phyloP scores from a whole-genome alignment of 176 grass and related monocot species.

The Pontederia paniculata region DNA sequence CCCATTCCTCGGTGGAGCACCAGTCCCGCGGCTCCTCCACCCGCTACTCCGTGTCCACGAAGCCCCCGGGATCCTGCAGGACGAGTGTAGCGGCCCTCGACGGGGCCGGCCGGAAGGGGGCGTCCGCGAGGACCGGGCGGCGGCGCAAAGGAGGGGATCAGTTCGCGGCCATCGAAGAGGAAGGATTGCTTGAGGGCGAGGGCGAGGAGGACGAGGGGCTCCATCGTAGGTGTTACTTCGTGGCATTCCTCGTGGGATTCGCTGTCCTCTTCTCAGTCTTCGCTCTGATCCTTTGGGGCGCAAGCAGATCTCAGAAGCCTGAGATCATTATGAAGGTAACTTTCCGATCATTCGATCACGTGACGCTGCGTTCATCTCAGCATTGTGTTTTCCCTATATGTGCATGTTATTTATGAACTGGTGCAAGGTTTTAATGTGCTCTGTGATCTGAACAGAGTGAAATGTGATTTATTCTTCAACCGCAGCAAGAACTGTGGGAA shows the following conservation, averaged over 20 bases:
- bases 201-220: slow-evolving; percentile 28
- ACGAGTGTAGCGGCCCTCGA: slow-evolving; percentile 21
- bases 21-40: slow-evolving; percentile 51
- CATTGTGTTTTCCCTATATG: no score
- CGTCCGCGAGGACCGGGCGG: neutral
- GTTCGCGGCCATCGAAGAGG: slow-evolving; percentile 72
- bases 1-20: slow-evolving; percentile 61
- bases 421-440: no score
- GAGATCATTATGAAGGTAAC: slow-evolving; percentile 49
- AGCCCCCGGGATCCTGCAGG: slow-evolving; percentile 11
- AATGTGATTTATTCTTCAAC: no score
- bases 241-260: slow-evolving; percentile 49
- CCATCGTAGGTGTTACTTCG: slow-evolving; percentile 46
- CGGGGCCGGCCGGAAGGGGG: neutral
- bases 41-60: slow-evolving; percentile 38
- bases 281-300: slow-evolving; percentile 87
- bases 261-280: slow-evolving; percentile 83
- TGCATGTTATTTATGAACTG: no score
- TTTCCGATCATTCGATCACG: no score
- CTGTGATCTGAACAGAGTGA: no score
- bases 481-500: no score
- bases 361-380: no score
- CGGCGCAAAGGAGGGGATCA: slow-evolving; percentile 41
- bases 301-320: slow-evolving; percentile 77
- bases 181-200: slow-evolving; percentile 48